These are phyloP conservation scores for Aspergillus taichungensis DNA, from an alignment of 495 filamentous ascomycete genomes.

Conservation along the genomic window DNA sequence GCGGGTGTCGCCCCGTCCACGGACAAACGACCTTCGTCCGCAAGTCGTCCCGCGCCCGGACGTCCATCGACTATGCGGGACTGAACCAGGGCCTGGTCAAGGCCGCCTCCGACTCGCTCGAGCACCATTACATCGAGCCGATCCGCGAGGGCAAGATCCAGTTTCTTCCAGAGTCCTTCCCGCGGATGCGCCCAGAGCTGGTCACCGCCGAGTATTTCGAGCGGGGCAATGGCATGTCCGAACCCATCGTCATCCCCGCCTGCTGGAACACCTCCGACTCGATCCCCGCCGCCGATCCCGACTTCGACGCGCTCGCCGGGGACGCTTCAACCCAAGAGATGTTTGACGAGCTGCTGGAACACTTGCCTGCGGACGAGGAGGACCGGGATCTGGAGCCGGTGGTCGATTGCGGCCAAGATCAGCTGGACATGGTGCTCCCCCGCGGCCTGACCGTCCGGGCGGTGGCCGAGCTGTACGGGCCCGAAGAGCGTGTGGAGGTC, in stretches of 20 bases:
- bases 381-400: slow-evolving; percentile 36
- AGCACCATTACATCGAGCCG: slow-evolving; percentile 66
- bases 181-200: slow-evolving; percentile 58
- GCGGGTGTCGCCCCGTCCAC: slow-evolving; percentile 46
- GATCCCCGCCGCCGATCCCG: slow-evolving; percentile 11
- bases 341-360: slow-evolving; percentile 40
- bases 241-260: slow-evolving; percentile 65
- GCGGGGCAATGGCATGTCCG: slow-evolving; percentile 55
- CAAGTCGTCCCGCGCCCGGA: slow-evolving; percentile 56
- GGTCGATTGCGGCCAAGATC: slow-evolving; percentile 54
- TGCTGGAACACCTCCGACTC: slow-evolving; percentile 50
- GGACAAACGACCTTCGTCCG: slow-evolving; percentile 59
- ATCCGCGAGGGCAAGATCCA: slow-evolving; percentile 59
- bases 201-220: slow-evolving; percentile 62
- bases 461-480: slow-evolving; percentile 59
- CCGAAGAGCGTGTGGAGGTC: slow-evolving; percentile 57
- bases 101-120: slow-evolving; percentile 56
- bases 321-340: slow-evolving; percentile 35
- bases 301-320: slow-evolving; percentile 26
- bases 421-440: slow-evolving; percentile 67
- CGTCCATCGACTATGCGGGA: slow-evolving; percentile 67
- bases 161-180: slow-evolving; percentile 56
- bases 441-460: slow-evolving; percentile 55
- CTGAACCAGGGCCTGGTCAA: slow-evolving; percentile 66
- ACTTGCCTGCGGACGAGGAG: slow-evolving; percentile 19